These are phyloP conservation scores for Orbilia ellipsospora DNA, from an alignment of 2,329 filamentous ascomycete genomes.

Conservation along the genomic window DNA sequence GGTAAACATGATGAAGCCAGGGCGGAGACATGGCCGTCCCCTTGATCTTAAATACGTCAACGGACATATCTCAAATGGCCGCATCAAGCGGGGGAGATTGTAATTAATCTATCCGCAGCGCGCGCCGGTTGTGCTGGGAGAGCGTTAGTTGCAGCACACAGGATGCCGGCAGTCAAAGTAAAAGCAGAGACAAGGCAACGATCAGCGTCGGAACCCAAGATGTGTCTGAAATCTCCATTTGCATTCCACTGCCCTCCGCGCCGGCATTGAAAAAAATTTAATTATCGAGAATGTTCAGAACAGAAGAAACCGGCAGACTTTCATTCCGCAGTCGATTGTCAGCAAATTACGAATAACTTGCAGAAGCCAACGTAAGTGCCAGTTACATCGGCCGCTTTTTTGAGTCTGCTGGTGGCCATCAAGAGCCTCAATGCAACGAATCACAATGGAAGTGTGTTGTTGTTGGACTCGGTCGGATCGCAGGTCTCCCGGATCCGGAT, in stretches of 20 bases:
- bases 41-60: conserved; percentile 2
- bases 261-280: no score
- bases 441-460: not conserved
- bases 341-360: not conserved
- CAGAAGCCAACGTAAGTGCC: not conserved
- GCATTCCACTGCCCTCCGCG: no score
- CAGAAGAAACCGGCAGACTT: not conserved
- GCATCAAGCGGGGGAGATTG: not conserved
- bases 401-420: not conserved
- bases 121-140: not conserved
- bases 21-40: not conserved
- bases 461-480: not conserved
- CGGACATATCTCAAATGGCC: conserved; percentile 13
- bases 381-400: not conserved
- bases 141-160: not conserved
- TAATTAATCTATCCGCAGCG: not conserved
- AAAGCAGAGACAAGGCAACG: not conserved
- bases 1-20: no score
- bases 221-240: no score
- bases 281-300: no score
- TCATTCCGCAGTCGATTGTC: conserved; percentile 2
- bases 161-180: not conserved
- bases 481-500: conserved; percentile 12
- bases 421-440: not conserved
- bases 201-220: not conserved